Evolutionary conservation across 106 monocot species (phyloP), one percentile per base, ranked within the genome.

Genomic region (Phalaenopsis equestris): DNA sequence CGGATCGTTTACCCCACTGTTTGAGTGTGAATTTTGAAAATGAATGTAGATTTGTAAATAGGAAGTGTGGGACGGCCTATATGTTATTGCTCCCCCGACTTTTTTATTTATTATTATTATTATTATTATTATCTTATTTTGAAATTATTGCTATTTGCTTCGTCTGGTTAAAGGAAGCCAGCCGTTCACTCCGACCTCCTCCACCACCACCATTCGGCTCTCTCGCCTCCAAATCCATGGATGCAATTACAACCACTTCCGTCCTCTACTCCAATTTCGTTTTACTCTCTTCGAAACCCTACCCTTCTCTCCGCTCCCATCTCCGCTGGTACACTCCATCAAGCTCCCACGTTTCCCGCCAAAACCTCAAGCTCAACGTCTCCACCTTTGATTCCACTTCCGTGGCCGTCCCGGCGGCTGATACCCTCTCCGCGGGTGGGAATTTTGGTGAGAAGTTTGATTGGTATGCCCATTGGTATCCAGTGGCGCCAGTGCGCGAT

Each of bases 381-480:
- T 45, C 74, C 74, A 74, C 74, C 16, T 74, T 43, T 43, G 74
- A 74, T n/a, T 42, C 74, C 8, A 4, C 41, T 3, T 18, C 65
- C 74, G 43, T 41, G 3, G 73, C 45, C 39, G 2, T 56, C 56
- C 4, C 68, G n/a, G 52, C 23, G 43, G 1, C 45, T 4, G 24
- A 37, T 38, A 16, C 30, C 8, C 6, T 37, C 73, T 1, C 48
- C 36, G 5, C 15, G n/a, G 77, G 30, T 11, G 64, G 23, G 1
- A 64, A 0, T 6, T 8, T 2, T 23, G 64, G 64, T 6, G 81
- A 83, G 70, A 83, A 79, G 57, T 98, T 98, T 87, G 92, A 98
- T 83, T 98, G 94, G 97, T 87, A 75, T 76, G 75, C 87, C 6
- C 86, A 92, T 3, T 98, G 97, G 97, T 98, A 98, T 82, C 97